Base-by-base conservation (phyloP, 768 basidiomycete species). In the Lactifluus volemus region DNA sequence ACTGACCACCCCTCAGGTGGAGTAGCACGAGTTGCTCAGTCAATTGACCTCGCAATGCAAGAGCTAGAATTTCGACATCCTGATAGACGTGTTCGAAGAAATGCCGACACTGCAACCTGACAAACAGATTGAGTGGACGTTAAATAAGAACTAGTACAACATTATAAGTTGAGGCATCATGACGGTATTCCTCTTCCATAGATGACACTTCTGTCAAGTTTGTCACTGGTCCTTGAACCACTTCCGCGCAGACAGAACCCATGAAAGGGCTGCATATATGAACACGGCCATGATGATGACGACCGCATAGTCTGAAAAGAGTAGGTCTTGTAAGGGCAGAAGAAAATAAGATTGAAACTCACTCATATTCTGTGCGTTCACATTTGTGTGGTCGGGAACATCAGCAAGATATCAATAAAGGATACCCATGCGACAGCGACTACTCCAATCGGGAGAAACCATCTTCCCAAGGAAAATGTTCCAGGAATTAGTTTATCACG, bases 211-310 rank as follows among this genome's bases (percentile, higher is more conserved):
- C 19, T 14, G 42, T 42, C 38, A 66, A 12, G 55, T 78, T 88
- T 64, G 73, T 71, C 52, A 88, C 74, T 17, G 86, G 86, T 0
- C 86, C 86, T 25, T 77, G 73, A 88, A 89, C 86, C 86, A 89
- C 60, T 84, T 81, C 39, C 72, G 80, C 1, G 87, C 87, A 25
- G 85, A 86, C 4, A 84, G 36, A 6, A 84, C 69, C 87, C 87
- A 89, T 6, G 82, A 86, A 4, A 77, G 56, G 1, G 81, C 72
- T 0, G 87, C 83, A 65, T 87, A 86, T 15, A 85, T 67, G 69
- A 88, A 85, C 5, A 88, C 84, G 1, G 73, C 74, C 74, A 78
- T 76, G 68, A 88, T 79, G 58, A 88, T 80, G 12, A 87, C 84
- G 32, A 86, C 79, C 1, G 85, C 77, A 67, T 87, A 88, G 68